Evolutionary conservation across 176 grass and related monocot genomes (phyloP), one percentile per base, ranked within the genome.

Genomic region (Eremochloa ophiuroides): DNA sequence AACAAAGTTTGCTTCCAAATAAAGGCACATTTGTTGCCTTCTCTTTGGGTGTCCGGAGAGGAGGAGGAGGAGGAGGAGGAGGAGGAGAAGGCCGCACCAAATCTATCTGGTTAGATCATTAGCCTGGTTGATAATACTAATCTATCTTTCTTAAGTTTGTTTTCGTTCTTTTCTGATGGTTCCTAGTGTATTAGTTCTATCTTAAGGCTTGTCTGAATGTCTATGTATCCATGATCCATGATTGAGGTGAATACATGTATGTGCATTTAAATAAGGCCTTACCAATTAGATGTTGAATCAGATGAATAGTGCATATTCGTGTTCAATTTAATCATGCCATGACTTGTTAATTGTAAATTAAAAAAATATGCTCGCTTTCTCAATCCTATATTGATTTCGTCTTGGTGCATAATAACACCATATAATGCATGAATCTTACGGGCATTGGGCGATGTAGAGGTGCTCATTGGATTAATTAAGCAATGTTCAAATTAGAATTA

Each of bases 11-110:
- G 18, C 58, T 66, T 26, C 17, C 72, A n/a, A 75, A 89, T 81
- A 85, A 81, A 69, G 77, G 63, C 22, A 10, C 64, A 64, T 76
- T 71, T 85, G 11, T 71, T 42, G 64, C 63, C 82, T 89, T 82
- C 82, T 71, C 77, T 76, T 85, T 77, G 47, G 47, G 25, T 50
- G 38, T 89, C 65, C 56, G 66, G 66, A 78, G 64, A 77, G 60
- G 59, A 81, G 26, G 62, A 25, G 62, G 48, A 61, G 68, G 14
- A 68, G 62, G 29, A 30, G n/a, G n/a, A n/a, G n/a, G n/a, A n/a
- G n/a, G n/a, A n/a, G n/a, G n/a, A n/a, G 46, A 77, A 68, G 18
- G 78, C 50, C 18, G 15, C 35, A 22, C 13, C 44, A 76, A 86
- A 78, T 68, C 60, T 82, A 56, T 29, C 67, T 50, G 79, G 74